These are phyloP conservation scores for Candida nemodendra DNA, from an alignment of 805 yeast genomes.

Conservation along the genomic window DNA sequence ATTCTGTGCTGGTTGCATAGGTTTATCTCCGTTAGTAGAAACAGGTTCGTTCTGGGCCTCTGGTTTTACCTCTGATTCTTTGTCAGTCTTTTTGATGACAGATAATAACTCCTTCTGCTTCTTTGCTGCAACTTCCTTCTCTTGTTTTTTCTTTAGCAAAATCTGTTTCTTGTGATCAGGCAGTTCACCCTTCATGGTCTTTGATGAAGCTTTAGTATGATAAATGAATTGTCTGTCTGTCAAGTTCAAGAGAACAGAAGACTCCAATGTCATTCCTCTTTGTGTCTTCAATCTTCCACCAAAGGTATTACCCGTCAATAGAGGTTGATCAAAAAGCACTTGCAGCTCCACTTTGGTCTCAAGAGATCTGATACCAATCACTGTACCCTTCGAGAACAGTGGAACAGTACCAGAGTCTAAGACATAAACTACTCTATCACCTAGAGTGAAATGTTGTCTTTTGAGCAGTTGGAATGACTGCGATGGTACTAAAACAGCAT, in stretches of 20 bases:
- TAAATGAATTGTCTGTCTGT: slow-evolving; percentile 71
- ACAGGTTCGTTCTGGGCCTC: slow-evolving; percentile 1
- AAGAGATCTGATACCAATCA: slow-evolving; percentile 58
- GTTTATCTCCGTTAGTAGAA: neutral
- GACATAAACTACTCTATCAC: slow-evolving; percentile 86
- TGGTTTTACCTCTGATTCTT: slow-evolving; percentile 7
- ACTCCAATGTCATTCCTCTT: slow-evolving; percentile 82
- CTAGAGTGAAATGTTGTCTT: slow-evolving; percentile 75
- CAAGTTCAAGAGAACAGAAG: slow-evolving; percentile 77
- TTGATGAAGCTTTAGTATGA: slow-evolving; percentile 64
- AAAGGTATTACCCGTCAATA: slow-evolving; percentile 79
- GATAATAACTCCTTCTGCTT: slow-evolving; percentile 43
- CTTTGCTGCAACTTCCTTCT: slow-evolving; percentile 29
- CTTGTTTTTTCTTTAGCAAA: slow-evolving; percentile 23
- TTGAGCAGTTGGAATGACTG: slow-evolving; percentile 69
- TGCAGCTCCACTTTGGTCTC: slow-evolving; percentile 67
- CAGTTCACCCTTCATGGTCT: slow-evolving; percentile 28
- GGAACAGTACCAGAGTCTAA: slow-evolving; percentile 90
- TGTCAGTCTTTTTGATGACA: slow-evolving; percentile 39
- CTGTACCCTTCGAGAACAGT: slow-evolving; percentile 83
- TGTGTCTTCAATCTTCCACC: slow-evolving; percentile 74
- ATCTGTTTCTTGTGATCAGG: slow-evolving; percentile 20
- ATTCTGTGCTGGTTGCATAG: slow-evolving; percentile 5
- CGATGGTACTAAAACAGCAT: slow-evolving; percentile 75
- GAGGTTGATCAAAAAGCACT: slow-evolving; percentile 78